Evolutionary conservation across 495 filamentous ascomycete species (phyloP).

Genomic region (Daldinia vernicosa): DNA sequence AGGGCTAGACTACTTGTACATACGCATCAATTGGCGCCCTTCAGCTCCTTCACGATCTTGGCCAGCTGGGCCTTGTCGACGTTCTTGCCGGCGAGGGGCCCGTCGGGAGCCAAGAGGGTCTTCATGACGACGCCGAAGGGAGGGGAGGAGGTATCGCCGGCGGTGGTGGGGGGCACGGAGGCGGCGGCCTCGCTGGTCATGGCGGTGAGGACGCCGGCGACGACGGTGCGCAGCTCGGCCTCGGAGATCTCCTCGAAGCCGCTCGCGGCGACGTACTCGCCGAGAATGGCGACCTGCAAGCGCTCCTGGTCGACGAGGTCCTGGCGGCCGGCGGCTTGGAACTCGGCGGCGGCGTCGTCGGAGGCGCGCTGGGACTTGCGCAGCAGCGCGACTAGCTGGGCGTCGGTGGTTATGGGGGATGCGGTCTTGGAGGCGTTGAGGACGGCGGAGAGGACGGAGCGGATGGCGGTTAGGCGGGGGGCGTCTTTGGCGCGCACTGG

Average conservation of each 20-base stretch:
- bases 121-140: conserved; percentile 50
- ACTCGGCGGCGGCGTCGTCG: conserved; percentile 57
- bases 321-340: conserved; percentile 57
- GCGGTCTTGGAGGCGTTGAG: conserved; percentile 67
- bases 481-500: conserved; percentile 65
- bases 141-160: conserved; percentile 9
- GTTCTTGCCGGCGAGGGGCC: conserved; percentile 51
- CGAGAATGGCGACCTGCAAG: conserved; percentile 55
- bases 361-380: conserved; percentile 53
- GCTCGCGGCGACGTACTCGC: conserved; percentile 58
- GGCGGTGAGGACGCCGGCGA: conserved; percentile 50
- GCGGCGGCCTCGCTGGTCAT: conserved; percentile 38
- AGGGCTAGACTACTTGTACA: background rate
- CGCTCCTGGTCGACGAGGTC: conserved; percentile 66
- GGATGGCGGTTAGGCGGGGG: conserved; percentile 62
- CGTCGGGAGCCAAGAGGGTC: conserved; percentile 46
- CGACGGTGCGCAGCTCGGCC: conserved; percentile 51
- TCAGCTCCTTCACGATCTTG: conserved; percentile 47
- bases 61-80: conserved; percentile 49
- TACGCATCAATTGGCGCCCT: background rate
- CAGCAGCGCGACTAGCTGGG: conserved; percentile 63
- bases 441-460: conserved; percentile 60
- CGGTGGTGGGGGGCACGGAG: conserved; percentile 43
- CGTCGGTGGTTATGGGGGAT: conserved; percentile 63
- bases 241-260: conserved; percentile 53